Conservation (phyloP, 495 filamentous ascomycete species). For the Lentithecium fluviatile region DNA sequence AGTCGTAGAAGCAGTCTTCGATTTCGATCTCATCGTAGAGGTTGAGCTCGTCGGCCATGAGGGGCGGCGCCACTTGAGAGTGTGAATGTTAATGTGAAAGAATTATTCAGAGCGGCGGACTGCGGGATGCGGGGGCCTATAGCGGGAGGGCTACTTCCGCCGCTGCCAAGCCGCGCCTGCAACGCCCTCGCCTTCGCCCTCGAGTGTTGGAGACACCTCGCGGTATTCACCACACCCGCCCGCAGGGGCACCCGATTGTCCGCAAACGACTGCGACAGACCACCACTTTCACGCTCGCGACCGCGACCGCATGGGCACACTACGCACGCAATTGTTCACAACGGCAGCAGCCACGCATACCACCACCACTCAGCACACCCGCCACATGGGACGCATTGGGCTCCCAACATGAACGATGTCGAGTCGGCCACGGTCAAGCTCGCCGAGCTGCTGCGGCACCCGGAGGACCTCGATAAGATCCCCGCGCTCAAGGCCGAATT, state of each 20-base stretch:
- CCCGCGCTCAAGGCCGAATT: slow-evolving; percentile 86
- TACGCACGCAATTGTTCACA: no score
- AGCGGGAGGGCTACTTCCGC: neutral
- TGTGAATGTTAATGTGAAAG: no score
- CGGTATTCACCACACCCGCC: neutral
- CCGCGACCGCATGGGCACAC: neutral
- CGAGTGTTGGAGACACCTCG: no score
- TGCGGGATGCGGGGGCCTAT: neutral
- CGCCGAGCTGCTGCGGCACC: slow-evolving; percentile 68
- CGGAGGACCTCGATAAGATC: slow-evolving; percentile 94
- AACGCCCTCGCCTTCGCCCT: no score
- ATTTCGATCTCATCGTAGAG: slow-evolving; percentile 99
- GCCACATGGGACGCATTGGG: no score
- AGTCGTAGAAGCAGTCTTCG: slow-evolving; percentile 96
- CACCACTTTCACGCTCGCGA: neutral
- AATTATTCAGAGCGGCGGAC: no score
- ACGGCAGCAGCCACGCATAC: no score
- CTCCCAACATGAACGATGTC: slow-evolving; percentile 50
- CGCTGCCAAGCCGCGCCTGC: neutral
- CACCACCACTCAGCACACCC: no score
- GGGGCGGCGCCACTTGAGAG: neutral
- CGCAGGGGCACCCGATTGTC: neutral
- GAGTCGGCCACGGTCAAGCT: slow-evolving; percentile 60
- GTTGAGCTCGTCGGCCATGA: slow-evolving; percentile 18
- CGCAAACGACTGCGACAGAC: neutral